Percentiles rank a stretch among this genome's conserved stretches.
Conservation (phyloP, 1,284 basidiomycete genomes). For the Rhizoctonia solani region DNA sequence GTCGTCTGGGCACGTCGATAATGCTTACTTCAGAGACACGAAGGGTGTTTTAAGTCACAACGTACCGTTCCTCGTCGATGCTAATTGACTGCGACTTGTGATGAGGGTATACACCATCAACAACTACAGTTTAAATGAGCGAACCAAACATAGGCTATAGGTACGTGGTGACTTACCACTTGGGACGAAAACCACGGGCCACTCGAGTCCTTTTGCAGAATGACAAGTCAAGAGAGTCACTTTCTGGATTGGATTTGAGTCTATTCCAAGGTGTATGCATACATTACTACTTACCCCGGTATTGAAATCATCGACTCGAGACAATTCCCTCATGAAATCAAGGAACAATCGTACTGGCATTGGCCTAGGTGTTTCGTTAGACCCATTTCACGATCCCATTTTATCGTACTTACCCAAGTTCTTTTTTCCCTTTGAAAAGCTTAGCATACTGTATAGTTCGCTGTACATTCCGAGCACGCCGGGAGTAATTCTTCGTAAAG, state of each 20-base stretch:
- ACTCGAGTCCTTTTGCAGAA: conserved; percentile 90
- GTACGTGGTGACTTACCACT: conserved; percentile 52
- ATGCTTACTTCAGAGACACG: not conserved
- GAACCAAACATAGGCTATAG: not conserved
- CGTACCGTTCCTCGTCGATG: conserved; percentile 78
- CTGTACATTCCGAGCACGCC: too few species aligned
- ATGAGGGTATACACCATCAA: conserved; percentile 79
- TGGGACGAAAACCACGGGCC: conserved; percentile 85
- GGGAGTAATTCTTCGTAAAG: too few species aligned
- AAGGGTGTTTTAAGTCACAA: not conserved
- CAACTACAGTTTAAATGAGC: conserved; percentile 53
- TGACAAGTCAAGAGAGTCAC: conserved; percentile 90
- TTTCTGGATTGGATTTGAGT: too few species aligned
- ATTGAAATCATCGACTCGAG: too few species aligned
- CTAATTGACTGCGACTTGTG: conserved; percentile 80
- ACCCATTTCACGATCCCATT: too few species aligned
- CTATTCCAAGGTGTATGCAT: not conserved
- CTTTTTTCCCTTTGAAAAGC: too few species aligned
- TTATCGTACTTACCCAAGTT: too few species aligned
- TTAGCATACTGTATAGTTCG: too few species aligned
- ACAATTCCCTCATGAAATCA: too few species aligned
- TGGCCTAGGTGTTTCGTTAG: too few species aligned
- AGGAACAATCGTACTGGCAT: too few species aligned
- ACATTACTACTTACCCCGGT: not conserved
- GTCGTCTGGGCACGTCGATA: conserved; percentile 55